Evolutionary conservation across 23 red algal species (phyloP).

Genomic region (Pyropia yezoensis): DNA sequence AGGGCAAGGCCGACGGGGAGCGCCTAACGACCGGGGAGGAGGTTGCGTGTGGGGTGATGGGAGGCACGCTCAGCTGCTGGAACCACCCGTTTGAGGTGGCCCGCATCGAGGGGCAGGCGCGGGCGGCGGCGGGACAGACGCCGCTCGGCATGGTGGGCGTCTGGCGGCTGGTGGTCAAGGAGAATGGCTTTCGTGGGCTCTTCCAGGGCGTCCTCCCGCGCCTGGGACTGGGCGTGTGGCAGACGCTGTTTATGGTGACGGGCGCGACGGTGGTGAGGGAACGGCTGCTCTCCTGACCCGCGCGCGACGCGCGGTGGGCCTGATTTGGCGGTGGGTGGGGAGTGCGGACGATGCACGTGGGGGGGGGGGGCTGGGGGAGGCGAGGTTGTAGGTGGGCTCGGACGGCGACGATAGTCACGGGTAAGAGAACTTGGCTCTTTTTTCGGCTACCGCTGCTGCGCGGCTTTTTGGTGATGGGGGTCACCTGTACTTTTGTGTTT

Average conservation of each 20-base stretch:
- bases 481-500: too few relatives aligned
- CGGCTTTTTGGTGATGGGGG: too few relatives aligned
- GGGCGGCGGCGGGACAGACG: constrained; percentile 50
- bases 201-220: constrained; percentile 66
- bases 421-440: too few relatives aligned
- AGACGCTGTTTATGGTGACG: constrained; percentile 72
- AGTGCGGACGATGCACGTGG: too few relatives aligned
- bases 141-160: constrained; percentile 17
- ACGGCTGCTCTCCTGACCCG: too few relatives aligned
- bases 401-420: too few relatives aligned
- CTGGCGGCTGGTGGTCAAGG: constrained; percentile 42
- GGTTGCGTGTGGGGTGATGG: constrained; percentile 44
- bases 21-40: constrained; percentile 53
- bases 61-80: constrained; percentile 55
- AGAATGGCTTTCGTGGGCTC: constrained; percentile 42
- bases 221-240: constrained; percentile 65
- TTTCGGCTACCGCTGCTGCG: too few relatives aligned
- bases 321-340: too few relatives aligned
- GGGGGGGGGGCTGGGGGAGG: too few relatives aligned
- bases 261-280: too few relatives aligned
- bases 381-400: too few relatives aligned
- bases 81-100: constrained; percentile 95
- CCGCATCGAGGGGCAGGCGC: constrained; percentile 84
- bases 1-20: constrained; percentile 24
- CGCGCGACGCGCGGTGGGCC: too few relatives aligned